Evolutionary conservation across 208 protist genomes (phyloP).

Genomic region (Leishmania tarentolae): DNA sequence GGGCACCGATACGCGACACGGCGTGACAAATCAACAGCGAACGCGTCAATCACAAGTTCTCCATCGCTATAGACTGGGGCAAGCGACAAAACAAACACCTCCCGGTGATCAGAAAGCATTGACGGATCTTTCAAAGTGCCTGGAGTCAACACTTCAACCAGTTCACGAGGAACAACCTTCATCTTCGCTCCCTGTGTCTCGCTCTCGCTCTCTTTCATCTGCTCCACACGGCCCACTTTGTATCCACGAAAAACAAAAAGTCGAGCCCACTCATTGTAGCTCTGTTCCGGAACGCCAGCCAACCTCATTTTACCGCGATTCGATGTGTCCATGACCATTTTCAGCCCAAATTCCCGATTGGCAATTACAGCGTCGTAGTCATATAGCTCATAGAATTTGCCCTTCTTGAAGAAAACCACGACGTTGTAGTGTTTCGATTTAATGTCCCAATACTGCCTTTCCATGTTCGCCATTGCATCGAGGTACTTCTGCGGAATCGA

Average conservation of each 20-base stretch:
- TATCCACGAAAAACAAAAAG: conserved; percentile 94
- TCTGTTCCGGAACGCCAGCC: conserved; percentile 93
- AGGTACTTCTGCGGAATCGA: conserved; percentile 77
- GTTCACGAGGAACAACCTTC: conserved; percentile 81
- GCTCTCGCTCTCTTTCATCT: conserved; percentile 76
- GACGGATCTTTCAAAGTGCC: conserved; percentile 89
- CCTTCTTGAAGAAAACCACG: conserved; percentile 97
- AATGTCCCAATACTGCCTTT: conserved; percentile 97
- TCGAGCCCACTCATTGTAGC: conserved; percentile 88
- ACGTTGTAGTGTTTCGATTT: conserved; percentile 93
- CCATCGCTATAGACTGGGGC: conserved; percentile 21
- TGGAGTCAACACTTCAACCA: conserved; percentile 91
- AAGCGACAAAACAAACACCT: conserved; percentile 72
- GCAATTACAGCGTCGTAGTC: conserved; percentile 94
- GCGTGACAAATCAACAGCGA: conserved; percentile 86
- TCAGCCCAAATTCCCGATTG: conserved; percentile 93
- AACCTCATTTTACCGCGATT: conserved; percentile 93
- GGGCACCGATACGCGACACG: conserved; percentile 69
- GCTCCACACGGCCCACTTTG: conserved; percentile 93
- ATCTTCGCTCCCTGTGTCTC: conserved; percentile 37
- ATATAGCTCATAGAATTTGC: conserved; percentile 97
- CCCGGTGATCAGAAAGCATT: conserved; percentile 77
- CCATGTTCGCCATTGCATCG: conserved; percentile 89
- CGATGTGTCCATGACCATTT: conserved; percentile 87
- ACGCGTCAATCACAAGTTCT: conserved; percentile 48